These are phyloP conservation scores for Styphnolobium japonicum DNA, from an alignment of 306 rosid species.

Conservation along the genomic window DNA sequence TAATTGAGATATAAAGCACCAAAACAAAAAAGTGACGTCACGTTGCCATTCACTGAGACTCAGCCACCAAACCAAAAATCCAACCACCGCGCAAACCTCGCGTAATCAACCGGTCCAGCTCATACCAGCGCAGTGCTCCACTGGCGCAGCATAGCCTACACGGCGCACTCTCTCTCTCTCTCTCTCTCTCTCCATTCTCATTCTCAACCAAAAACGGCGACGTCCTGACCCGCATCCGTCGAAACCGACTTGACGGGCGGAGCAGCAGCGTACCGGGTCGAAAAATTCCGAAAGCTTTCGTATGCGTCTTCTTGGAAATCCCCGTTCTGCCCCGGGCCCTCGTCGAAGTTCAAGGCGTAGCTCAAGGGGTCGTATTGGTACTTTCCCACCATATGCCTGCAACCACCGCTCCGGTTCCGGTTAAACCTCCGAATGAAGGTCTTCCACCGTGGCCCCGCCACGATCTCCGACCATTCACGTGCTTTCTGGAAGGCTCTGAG, in stretches of 20 bases:
- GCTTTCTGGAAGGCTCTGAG: conserved; percentile 47
- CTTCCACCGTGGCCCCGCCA: conserved; percentile 95
- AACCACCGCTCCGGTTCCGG: conserved; percentile 43
- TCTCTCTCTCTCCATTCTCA: neutral
- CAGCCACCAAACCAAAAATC: too few species aligned
- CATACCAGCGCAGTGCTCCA: neutral
- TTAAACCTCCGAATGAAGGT: conserved; percentile 84
- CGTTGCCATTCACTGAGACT: neutral
- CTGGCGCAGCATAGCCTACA: conserved; percentile 15
- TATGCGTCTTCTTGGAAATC: conserved; percentile 41
- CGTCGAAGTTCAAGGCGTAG: conserved; percentile 89
- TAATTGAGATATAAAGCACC: neutral
- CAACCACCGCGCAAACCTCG: conserved; percentile 27
- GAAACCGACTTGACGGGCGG: conserved; percentile 29
- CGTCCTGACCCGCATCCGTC: conserved; percentile 21
- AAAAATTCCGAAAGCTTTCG: conserved; percentile 52
- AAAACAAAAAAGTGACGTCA: neutral
- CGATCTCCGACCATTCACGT: conserved; percentile 93
- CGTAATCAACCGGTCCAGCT: conserved; percentile 24
- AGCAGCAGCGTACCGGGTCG: conserved; percentile 57
- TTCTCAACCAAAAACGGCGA: conserved; percentile 36
- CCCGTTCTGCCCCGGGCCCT: conserved; percentile 55
- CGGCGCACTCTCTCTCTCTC: neutral
- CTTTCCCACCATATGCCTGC: conserved; percentile 45
- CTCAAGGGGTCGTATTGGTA: conserved; percentile 95